These are phyloP conservation scores for Ramaria sp. DNA, from an alignment of 768 basidiomycete genomes.

Conservation along the genomic window DNA sequence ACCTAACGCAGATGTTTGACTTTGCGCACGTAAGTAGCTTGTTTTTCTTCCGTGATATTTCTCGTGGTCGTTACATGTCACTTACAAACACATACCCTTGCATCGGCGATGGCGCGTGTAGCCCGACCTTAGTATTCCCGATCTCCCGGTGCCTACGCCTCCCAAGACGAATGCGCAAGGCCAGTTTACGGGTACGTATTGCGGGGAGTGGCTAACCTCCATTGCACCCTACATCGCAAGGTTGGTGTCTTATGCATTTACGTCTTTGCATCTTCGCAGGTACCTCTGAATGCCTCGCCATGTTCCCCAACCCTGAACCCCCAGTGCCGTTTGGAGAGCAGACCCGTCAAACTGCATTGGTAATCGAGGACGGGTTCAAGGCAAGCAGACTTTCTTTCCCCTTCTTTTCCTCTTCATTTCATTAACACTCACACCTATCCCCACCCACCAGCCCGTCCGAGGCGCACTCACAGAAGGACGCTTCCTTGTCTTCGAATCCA, in stretches of 20 bases:
- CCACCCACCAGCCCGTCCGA: slow-evolving; percentile 11
- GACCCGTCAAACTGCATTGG: slow-evolving; percentile 2
- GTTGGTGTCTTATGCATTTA: too few species aligned
- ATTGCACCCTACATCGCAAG: too few species aligned
- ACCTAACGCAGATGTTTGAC: slow-evolving; percentile 13
- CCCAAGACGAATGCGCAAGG: slow-evolving; percentile 5
- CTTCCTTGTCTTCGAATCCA: slow-evolving; percentile 11
- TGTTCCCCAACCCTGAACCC: slow-evolving; percentile 8
- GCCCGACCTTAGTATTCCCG: slow-evolving; percentile 5
- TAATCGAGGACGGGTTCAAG: slow-evolving; percentile 12
- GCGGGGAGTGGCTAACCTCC: too few species aligned
- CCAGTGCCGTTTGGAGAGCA: slow-evolving; percentile 9
- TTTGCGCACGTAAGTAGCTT: slow-evolving; percentile 8
- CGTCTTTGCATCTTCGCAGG: neutral
- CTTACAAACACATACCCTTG: too few species aligned
- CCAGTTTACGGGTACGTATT: slow-evolving; percentile 6
- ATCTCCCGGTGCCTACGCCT: slow-evolving; percentile 2
- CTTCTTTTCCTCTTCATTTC: too few species aligned
- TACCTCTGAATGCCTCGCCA: neutral
- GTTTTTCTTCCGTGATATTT: neutral
- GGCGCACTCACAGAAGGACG: slow-evolving; percentile 13
- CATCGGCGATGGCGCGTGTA: neutral
- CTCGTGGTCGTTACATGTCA: neutral
- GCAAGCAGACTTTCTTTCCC: too few species aligned
- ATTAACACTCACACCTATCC: too few species aligned